Base-by-base conservation (phyloP, 139 green algal genomes). In the Tetradesmus lagerheimii region DNA sequence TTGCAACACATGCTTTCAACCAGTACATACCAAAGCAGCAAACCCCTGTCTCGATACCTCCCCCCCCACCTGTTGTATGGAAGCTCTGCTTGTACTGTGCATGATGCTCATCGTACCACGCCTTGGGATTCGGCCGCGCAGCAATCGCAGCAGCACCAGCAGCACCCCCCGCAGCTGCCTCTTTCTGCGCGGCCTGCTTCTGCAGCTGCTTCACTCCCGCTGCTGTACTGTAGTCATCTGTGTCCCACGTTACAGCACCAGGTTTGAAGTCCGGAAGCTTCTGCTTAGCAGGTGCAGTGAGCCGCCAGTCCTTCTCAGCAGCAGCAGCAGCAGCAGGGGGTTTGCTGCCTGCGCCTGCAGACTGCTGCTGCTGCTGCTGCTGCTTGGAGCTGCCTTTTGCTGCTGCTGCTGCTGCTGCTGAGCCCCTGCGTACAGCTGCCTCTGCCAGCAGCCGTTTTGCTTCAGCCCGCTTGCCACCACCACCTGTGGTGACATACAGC, bases 191-290 rank as follows among this genome's bases (percentile, higher is more conserved):
- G 2, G 71, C 47, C 27, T 57, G 43, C 93, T 95, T 50, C 57
- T 88, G 64, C 83, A 83, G 75, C 57, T 47, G 67, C 78, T 93
- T 92, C 8, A 74, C 76, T 16, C 66, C 81, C 31, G 64, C 64
- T n/a, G 45, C 41, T 23, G 67, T 62, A 6, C 47, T 85, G 78
- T 92, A 89, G 90, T 97, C 95, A 64, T 97, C 95, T 0, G 97
- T 98, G 93, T 98, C 96, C 97, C 97, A 99, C 12, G 97, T 99
- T 0, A 92, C 82, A 5, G 97, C 91, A 0, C 97, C 97, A 0
- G 97, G 97, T 91, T 97, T 97, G 95, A 99, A 98, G 1, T 62
- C 35, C 3, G 93, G 86, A 47, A 89, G 45, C 16, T 91, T 81
- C 9, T 87, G 85, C 29, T 53, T 89, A 2, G 92, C 93, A 25